Evolutionary conservation across 2,329 filamentous ascomycete species (phyloP).

Genomic region (Tolypocladium sp.): DNA sequence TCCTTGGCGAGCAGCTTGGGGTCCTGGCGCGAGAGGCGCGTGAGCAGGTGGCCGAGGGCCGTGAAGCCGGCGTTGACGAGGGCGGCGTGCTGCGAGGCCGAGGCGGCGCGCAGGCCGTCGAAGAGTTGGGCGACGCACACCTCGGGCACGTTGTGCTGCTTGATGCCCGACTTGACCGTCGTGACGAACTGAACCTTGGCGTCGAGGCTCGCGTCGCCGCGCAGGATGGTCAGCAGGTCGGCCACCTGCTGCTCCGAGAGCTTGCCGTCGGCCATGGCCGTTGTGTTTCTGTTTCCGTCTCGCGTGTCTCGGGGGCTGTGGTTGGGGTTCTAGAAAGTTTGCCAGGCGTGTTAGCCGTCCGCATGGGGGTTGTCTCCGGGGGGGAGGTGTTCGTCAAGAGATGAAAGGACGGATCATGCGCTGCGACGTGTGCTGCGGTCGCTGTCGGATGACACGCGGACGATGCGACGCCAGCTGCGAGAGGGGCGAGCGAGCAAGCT

Average conservation of each 20-base stretch:
- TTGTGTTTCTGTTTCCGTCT: not conserved
- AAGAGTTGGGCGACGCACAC: constrained; percentile 63
- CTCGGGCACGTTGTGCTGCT: constrained; percentile 84
- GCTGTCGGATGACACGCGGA: not conserved
- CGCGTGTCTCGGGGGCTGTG: not conserved
- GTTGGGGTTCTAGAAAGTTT: too few relatives aligned
- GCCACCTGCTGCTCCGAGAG: constrained; percentile 50
- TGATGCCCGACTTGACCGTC: constrained; percentile 77
- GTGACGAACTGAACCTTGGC: constrained; percentile 63
- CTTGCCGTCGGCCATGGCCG: constrained; percentile 41
- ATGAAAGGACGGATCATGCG: not conserved
- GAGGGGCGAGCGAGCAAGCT: too few relatives aligned
- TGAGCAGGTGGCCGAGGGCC: constrained; percentile 77
- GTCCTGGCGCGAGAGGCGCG: constrained; percentile 77
- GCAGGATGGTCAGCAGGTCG: constrained; percentile 41
- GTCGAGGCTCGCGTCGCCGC: constrained; percentile 58
- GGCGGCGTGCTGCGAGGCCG: constrained; percentile 65
- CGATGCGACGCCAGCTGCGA: not conserved
- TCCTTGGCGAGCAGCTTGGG: constrained; percentile 64
- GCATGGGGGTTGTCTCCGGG: not conserved
- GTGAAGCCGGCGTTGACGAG: constrained; percentile 80
- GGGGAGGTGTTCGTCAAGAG: not conserved
- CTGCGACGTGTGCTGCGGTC: not conserved
- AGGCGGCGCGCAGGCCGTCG: constrained; percentile 69
- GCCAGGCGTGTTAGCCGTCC: not conserved